These are phyloP conservation scores for Hyparrhenia diplandra DNA, from an alignment of 176 grass and related monocot species.

Conservation along the genomic window DNA sequence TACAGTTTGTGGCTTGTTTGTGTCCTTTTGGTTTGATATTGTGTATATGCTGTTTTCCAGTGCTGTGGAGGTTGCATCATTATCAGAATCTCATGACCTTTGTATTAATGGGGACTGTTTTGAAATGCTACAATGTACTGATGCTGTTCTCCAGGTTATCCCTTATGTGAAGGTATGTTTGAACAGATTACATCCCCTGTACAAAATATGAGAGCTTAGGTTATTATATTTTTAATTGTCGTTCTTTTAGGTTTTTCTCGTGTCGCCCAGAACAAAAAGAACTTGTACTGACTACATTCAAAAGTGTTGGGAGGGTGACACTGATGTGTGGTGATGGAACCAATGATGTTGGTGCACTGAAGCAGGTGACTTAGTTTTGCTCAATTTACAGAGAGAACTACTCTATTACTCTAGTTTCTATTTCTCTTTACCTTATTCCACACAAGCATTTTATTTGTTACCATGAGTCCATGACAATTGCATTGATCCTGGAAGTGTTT, in stretches of 20 bases:
- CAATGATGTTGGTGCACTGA: constrained; percentile 97
- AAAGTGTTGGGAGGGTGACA: constrained; percentile 92
- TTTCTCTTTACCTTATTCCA: background rate
- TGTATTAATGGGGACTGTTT: constrained; percentile 97
- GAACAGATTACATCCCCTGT: constrained; percentile 4
- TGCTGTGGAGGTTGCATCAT: constrained; percentile 51
- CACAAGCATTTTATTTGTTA: background rate
- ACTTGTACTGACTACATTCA: constrained; percentile 94
- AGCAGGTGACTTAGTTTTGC: constrained; percentile 58
- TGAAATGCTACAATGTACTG: constrained; percentile 87
- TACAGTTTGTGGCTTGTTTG: background rate
- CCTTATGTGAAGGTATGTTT: constrained; percentile 79
- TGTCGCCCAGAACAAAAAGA: constrained; percentile 98
- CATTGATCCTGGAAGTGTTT: background rate
- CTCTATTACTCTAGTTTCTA: background rate
- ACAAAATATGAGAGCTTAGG: background rate
- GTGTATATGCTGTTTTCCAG: constrained; percentile 42
- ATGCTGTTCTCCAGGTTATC: constrained; percentile 82
- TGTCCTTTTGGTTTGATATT: constrained; percentile 14
- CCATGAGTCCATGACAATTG: background rate
- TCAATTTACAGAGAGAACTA: background rate
- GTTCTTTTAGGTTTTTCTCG: constrained; percentile 88
- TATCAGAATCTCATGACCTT: constrained; percentile 89
- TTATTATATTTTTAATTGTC: background rate
- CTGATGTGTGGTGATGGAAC: constrained; percentile 99